Base-by-base conservation (phyloP, 345 rosid species). In the Brassica carinata region DNA sequence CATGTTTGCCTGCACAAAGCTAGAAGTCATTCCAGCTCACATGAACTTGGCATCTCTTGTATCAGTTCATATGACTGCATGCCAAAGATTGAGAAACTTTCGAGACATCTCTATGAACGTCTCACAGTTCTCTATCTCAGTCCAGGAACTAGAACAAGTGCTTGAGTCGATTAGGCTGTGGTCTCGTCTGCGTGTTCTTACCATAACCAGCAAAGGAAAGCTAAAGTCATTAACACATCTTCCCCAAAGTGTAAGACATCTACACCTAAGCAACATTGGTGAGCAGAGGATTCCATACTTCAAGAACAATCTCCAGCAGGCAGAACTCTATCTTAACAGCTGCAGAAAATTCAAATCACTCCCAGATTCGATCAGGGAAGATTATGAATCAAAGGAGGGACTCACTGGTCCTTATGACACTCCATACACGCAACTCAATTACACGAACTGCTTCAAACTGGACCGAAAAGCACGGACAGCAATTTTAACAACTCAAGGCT, bases 21-120 rank as follows among this genome's bases (percentile, higher is more conserved):
- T 58, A 58, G 13, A 58, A 58, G 64, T 58, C 64, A 58, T 58
- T 58, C 64, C 64, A 58, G 13, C 64, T 58, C 5, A 23, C 30
- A 59, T 59, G 64, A 59, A 59, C 64, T 59, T 23, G 64, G 31
- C 64, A 9, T 59, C 64, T 59, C 64, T 59, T 23, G 64, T 9
- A 23, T 59, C 64, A 2, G 14, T 59, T 59, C 5, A 58, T 8
- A 58, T 58, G 64, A 58, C 29, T 7, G 29, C 29, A 58, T 58
- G 64, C 64, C 29, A 8, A 58, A 58, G 29, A 59, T 59, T 59
- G 64, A 23, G 30, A 59, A 59, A 23, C 64, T 59, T 59, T 9
- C 31, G n/a, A 23, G 31, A 59, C 64, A 59, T 59, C 31, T 59
- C 64, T 19, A 59, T 1, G 64, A 59, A 59, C 64, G 26, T 59